Percentiles rank a stretch among this genome's conserved stretches.
Evolutionary conservation across 805 yeast species (phyloP).

Genomic region (Wickerhamiella alocasiicola): DNA sequence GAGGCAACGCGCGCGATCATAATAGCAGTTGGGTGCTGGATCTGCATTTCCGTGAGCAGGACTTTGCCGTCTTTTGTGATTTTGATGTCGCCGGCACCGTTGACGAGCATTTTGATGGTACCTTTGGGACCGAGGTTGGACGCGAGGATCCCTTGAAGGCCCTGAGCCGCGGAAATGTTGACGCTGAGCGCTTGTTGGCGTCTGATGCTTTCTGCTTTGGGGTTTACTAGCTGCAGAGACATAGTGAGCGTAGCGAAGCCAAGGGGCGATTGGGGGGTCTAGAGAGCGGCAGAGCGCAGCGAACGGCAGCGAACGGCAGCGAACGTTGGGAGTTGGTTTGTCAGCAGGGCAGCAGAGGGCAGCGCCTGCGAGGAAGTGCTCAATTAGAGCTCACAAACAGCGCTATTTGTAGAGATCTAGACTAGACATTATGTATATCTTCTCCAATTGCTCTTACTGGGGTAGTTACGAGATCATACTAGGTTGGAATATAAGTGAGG

Average conservation of each 20-base stretch:
- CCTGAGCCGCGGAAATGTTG: slow-evolving; percentile 92
- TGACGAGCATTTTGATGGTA: slow-evolving; percentile 89
- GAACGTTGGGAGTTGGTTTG: no score
- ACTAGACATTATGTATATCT: no score
- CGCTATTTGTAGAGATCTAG: no score
- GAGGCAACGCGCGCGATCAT: slow-evolving; percentile 93
- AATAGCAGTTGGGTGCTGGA: slow-evolving; percentile 80
- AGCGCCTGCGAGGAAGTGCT: no score
- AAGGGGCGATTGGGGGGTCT: no score
- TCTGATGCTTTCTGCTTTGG: slow-evolving; percentile 95
- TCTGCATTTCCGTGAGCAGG: slow-evolving; percentile 88
- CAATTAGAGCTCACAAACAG: no score
- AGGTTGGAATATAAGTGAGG: no score
- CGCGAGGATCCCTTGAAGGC: slow-evolving; percentile 81
- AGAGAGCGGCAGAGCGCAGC: no score
- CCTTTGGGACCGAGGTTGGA: slow-evolving; percentile 96
- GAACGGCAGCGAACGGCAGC: no score
- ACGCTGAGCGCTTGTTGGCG: slow-evolving; percentile 92
- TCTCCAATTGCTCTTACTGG: no score
- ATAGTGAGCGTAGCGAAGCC: slow-evolving; percentile 12
- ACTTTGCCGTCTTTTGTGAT: slow-evolving; percentile 97
- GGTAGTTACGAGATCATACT: no score
- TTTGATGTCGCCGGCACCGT: slow-evolving; percentile 91
- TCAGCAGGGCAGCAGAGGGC: no score
- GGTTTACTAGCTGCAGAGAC: slow-evolving; percentile 72